These are phyloP conservation scores for Ilex paraguariensis DNA, from an alignment of 305 asterid species.

Conservation along the genomic window DNA sequence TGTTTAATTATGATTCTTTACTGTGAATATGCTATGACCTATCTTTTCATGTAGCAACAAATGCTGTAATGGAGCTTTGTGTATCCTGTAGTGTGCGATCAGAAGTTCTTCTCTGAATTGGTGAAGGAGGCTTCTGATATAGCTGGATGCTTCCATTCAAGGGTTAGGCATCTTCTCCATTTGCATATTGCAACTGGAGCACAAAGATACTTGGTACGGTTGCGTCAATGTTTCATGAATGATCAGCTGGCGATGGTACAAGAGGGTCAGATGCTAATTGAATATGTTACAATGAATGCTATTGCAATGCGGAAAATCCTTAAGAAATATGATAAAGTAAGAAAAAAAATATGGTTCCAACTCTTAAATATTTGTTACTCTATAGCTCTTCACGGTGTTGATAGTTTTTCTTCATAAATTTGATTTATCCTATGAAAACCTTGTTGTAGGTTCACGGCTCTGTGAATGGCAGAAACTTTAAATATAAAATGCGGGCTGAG, in stretches of 20 bases:
- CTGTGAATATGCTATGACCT: background rate
- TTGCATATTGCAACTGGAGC: constrained; percentile 53
- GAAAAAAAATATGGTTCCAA: constrained; percentile 4
- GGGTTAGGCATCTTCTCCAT: constrained; percentile 66
- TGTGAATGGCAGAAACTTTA: constrained; percentile 63
- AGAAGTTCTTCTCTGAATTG: constrained; percentile 67
- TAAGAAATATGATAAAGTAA: constrained; percentile 79
- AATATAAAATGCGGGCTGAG: constrained; percentile 52
- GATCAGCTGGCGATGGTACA: constrained; percentile 47
- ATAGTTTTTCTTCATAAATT: background rate
- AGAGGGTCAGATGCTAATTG: constrained; percentile 54
- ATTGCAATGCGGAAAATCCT: constrained; percentile 78
- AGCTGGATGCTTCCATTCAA: constrained; percentile 68
- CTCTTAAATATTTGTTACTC: constrained; percentile 1
- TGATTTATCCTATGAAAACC: constrained; percentile 1
- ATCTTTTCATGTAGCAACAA: background rate
- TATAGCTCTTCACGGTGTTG: background rate
- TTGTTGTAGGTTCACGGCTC: constrained; percentile 57
- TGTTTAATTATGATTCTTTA: background rate
- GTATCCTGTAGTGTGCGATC: constrained; percentile 59
- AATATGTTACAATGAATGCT: constrained; percentile 71
- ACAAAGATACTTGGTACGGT: constrained; percentile 37
- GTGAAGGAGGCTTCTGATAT: constrained; percentile 76
- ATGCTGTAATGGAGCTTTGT: constrained; percentile 7
- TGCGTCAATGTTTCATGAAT: constrained; percentile 46